phyloP scores from a whole-genome alignment of 2,329 filamentous ascomycete genomes.

The Acarospora socialis region DNA sequence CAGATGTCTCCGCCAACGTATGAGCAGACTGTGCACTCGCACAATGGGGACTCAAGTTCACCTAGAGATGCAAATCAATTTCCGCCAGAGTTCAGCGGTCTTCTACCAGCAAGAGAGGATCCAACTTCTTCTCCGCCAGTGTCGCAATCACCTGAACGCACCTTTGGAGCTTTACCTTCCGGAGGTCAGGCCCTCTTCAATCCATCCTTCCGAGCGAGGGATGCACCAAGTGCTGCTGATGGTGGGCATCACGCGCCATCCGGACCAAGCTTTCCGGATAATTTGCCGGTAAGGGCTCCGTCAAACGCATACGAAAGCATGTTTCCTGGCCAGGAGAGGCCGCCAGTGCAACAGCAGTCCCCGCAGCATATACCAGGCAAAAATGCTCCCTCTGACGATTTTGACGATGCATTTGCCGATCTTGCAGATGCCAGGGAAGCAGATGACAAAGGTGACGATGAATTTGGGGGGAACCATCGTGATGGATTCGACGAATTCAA shows the following conservation, averaged over 20 bases:
- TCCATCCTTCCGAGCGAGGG: too few species aligned
- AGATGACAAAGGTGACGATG: slow-evolving; percentile 51
- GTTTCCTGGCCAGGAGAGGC: slow-evolving; percentile 13
- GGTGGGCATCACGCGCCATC: too few species aligned
- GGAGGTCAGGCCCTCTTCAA: slow-evolving; percentile 7
- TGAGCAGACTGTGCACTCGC: slow-evolving; percentile 27
- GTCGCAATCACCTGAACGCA: slow-evolving; percentile 12
- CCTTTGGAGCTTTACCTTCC: too few species aligned
- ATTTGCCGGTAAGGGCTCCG: too few species aligned
- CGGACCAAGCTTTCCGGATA: too few species aligned
- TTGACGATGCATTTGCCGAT: slow-evolving; percentile 69
- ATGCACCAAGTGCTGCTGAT: too few species aligned
- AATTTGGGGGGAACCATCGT: slow-evolving; percentile 56
- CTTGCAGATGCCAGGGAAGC: slow-evolving; percentile 72
- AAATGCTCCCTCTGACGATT: slow-evolving; percentile 54
- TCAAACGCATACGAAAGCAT: slow-evolving; percentile 16
- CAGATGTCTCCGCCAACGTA: slow-evolving; percentile 46
- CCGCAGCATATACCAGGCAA: slow-evolving; percentile 26
- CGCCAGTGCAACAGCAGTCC: slow-evolving; percentile 7
- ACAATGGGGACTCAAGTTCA: slow-evolving; percentile 15
- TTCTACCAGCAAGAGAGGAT: slow-evolving; percentile 41
- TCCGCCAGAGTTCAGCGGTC: slow-evolving; percentile 39
- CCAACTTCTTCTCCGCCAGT: slow-evolving; percentile 28
- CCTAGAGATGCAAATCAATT: slow-evolving; percentile 28
- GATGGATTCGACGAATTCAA: slow-evolving; percentile 67